These are phyloP conservation scores for Leishmania aethiopica DNA, from an alignment of 208 protist genomes.

Conservation along the genomic window DNA sequence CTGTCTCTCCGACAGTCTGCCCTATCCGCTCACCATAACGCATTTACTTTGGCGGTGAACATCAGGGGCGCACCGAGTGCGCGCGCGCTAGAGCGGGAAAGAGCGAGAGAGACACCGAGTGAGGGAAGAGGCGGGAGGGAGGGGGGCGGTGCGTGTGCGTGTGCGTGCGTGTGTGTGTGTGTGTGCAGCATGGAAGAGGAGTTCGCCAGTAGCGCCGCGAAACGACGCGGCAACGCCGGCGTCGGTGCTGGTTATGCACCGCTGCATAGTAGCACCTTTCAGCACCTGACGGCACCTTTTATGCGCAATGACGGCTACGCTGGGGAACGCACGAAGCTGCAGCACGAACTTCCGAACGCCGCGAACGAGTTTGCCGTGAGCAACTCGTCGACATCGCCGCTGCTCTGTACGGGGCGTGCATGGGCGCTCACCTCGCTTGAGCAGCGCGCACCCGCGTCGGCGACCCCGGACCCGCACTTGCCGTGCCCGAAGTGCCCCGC, in stretches of 20 bases:
- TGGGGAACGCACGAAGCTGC: neutral
- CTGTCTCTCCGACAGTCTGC: no score
- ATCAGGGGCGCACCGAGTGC: no score
- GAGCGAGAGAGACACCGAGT: no score
- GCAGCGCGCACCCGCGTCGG: neutral
- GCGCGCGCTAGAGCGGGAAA: no score
- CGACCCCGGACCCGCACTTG: no score
- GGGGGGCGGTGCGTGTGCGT: no score
- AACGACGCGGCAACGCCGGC: neutral
- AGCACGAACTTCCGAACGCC: neutral
- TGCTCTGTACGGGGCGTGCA: neutral
- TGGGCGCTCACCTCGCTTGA: neutral
- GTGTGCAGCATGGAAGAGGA: neutral
- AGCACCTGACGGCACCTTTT: neutral
- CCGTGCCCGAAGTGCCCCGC: neutral
- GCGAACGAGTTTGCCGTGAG: neutral
- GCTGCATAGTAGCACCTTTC: neutral
- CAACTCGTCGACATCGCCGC: neutral
- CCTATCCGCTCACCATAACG: no score
- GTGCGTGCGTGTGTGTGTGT: neutral
- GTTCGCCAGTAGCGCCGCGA: neutral
- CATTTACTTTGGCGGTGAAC: no score
- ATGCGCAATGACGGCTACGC: neutral
- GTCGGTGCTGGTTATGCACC: neutral
- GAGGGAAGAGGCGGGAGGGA: neutral